Conservation (phyloP, 2,329 filamentous ascomycete species). For the Fusarium metavorans region DNA sequence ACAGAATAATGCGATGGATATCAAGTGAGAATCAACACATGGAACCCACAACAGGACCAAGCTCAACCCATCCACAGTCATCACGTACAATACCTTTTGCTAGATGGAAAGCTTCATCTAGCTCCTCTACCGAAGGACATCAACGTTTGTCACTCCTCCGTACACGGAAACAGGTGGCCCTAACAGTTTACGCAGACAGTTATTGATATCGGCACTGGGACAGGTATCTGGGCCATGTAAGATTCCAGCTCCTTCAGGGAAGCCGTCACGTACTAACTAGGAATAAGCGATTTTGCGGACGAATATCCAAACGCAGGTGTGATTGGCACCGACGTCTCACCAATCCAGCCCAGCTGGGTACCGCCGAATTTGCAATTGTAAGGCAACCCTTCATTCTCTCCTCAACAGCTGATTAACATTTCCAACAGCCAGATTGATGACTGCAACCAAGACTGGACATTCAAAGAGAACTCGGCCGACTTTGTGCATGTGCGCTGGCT, state of each 20-base stretch:
- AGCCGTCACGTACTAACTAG: background rate
- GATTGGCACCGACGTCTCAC: background rate
- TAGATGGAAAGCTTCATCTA: background rate
- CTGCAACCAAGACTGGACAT: slow-evolving; percentile 45
- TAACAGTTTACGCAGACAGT: background rate
- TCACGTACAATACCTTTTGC: background rate
- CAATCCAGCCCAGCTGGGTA: background rate
- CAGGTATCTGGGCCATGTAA: slow-evolving; percentile 7
- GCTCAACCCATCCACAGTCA: background rate
- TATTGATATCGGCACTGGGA: slow-evolving; percentile 5
- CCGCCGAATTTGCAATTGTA: slow-evolving; percentile 4
- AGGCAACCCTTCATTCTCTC: too few species aligned
- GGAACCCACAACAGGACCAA: background rate
- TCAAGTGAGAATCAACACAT: background rate
- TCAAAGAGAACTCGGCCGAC: background rate
- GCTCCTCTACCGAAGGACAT: background rate
- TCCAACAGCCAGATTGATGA: slow-evolving; percentile 36
- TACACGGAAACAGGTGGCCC: background rate
- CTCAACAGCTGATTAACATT: background rate
- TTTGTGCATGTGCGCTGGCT: background rate
- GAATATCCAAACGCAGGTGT: background rate
- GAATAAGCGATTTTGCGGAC: background rate
- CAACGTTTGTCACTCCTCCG: background rate
- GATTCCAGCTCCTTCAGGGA: background rate
- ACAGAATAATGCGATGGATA: background rate